phyloP scores from a whole-genome alignment of 2,329 filamentous ascomycete genomes.

The Xylaria sp. region DNA sequence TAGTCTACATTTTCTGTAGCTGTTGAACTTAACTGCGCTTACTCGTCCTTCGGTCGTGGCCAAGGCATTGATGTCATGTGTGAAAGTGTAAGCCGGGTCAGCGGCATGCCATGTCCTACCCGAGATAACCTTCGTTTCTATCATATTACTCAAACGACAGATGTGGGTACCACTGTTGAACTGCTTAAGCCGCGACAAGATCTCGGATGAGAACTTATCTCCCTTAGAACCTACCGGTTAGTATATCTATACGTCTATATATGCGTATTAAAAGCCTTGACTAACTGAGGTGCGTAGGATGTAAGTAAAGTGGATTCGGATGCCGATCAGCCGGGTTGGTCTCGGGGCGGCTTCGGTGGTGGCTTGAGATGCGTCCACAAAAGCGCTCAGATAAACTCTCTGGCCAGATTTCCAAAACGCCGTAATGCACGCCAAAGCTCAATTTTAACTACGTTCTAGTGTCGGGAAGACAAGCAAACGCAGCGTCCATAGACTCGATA shows the following conservation, averaged over 20 bases:
- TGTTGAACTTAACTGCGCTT: background rate
- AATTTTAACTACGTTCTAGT: background rate
- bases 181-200: too few species aligned
- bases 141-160: too few species aligned
- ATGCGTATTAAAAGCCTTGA: too few species aligned
- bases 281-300: background rate
- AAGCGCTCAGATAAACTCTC: background rate
- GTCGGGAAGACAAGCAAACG: background rate
- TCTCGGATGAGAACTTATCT: too few species aligned
- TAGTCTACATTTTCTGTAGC: background rate
- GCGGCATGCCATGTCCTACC: background rate
- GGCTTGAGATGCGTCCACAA: slow-evolving; percentile 1
- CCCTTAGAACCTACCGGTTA: background rate
- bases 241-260: too few species aligned
- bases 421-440: background rate
- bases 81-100: background rate
- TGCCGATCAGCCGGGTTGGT: background rate
- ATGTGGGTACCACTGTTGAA: too few species aligned
- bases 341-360: slow-evolving; percentile 1
- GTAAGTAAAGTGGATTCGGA: background rate
- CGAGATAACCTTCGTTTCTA: background rate
- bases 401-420: background rate
- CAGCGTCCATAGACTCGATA: background rate
- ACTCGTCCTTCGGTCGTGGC: background rate
- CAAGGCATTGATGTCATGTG: background rate